Conservation (phyloP, 345 rosid species). For the Salix exigua region DNA sequence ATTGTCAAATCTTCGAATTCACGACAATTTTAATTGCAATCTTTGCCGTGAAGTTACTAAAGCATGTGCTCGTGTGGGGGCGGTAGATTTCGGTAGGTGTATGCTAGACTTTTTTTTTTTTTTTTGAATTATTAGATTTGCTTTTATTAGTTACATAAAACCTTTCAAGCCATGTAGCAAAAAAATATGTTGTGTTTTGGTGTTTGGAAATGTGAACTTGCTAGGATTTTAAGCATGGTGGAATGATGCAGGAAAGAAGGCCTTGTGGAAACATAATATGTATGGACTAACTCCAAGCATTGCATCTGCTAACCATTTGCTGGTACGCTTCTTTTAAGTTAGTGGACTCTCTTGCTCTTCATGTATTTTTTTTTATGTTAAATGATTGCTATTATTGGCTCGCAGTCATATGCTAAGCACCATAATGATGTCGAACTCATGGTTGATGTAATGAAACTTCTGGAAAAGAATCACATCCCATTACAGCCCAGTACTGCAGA, state of each 20-base stretch:
- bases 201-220: constrained; percentile 2
- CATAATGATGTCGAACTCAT: constrained; percentile 51
- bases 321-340: constrained; percentile 40
- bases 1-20: constrained; percentile 75
- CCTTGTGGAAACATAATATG: constrained; percentile 75
- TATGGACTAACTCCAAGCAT: constrained; percentile 68
- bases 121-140: constrained; percentile 1
- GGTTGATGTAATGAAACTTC: constrained; percentile 64
- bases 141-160: neutral
- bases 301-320: constrained; percentile 72
- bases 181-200: constrained; percentile 3
- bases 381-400: constrained; percentile 9
- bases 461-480: constrained; percentile 53
- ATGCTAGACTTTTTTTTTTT: neutral
- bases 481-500: constrained; percentile 82
- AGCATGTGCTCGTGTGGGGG: constrained; percentile 67
- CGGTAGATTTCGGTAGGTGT: constrained; percentile 66
- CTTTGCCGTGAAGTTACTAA: constrained; percentile 81
- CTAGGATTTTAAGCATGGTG: neutral
- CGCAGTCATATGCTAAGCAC: constrained; percentile 66
- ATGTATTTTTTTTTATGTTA: neutral
- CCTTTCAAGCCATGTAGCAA: neutral
- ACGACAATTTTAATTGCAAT: constrained; percentile 66
- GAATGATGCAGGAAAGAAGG: constrained; percentile 59
- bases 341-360: neutral